Evolutionary conservation across 768 basidiomycete species (phyloP), one percentile per base, ranked within the genome.

Genomic region (Omphalotus guepiniiformis): DNA sequence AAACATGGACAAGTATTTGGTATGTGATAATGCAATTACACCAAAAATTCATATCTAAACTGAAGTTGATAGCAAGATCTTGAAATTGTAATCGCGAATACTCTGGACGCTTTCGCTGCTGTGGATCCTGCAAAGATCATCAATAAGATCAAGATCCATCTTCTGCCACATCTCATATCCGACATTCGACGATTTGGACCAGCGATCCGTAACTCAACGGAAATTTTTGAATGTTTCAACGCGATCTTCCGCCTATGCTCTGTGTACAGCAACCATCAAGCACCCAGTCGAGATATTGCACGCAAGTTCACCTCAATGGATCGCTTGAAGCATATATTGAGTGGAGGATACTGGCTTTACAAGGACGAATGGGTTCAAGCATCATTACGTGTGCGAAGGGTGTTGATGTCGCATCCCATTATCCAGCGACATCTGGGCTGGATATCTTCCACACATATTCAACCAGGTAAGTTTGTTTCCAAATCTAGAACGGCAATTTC

Each of bases 171-270:
- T 47, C 25, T 64, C 3, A 4, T 40, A 0, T 43, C 62, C 2
- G 59, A 72, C 49, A 58, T 68, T 16, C 52, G 51, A 2, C 49
- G 58, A 0, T 64, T 62, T 54, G 69, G 72, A 7, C 72, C 69
- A 0, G 52, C 58, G 0, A 54, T 69, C 13, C 42, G 58, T 0
- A 63, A 51, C 28, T 59, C 69, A 1, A 73, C 70, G 0, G 71
- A 74, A 48, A 39, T 57, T 0, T 73, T 60, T 45, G 71, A 74
- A 46, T 61, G 56, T 21, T 73, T 51, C 50, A 73, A 75, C 48
- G 62, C 58, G 3, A 53, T 75, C 12, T 72, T 73, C 41, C 59
- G 67, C 0, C 15, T 62, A 2, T 62, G 62, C 25, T 66, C 60
- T 15, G 51, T 73, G 9, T 50, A 58, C 32, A 65, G 61, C 16